Conservation (phyloP, 176 grass and related monocot species). For the Phoenix roebelenii region DNA sequence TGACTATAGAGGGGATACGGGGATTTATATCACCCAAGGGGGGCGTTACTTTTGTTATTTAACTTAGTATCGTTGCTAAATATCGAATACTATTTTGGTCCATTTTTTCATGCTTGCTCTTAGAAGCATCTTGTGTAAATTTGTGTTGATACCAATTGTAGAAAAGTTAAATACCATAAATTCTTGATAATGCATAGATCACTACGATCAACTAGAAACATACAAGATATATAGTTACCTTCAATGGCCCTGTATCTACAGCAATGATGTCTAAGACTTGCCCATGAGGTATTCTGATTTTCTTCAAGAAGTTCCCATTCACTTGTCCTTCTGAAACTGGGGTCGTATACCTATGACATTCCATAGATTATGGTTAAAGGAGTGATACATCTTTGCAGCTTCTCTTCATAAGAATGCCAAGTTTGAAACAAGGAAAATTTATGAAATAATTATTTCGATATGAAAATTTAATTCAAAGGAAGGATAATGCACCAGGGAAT, state of each 20-base stretch:
- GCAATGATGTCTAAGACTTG: conserved; percentile 54
- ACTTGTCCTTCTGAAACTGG: conserved; percentile 29
- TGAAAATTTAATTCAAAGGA: background rate
- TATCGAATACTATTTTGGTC: too few species aligned
- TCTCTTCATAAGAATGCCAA: background rate
- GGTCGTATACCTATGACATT: conserved; percentile 55
- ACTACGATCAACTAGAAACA: background rate
- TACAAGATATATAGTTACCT: conserved; percentile 31
- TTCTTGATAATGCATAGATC: background rate
- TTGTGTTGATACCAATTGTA: too few species aligned
- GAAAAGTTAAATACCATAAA: background rate
- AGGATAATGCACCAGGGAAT: conserved; percentile 53
- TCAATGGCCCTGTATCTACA: conserved; percentile 50
- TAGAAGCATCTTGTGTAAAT: too few species aligned
- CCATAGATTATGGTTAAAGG: background rate
- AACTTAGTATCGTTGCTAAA: too few species aligned
- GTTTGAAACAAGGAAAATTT: background rate
- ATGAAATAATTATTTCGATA: background rate
- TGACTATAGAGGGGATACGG: too few species aligned
- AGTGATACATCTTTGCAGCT: background rate
- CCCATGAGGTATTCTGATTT: conserved; percentile 44
- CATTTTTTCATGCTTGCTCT: too few species aligned
- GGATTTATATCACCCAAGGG: too few species aligned
- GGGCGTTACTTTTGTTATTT: too few species aligned
- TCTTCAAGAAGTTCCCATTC: conserved; percentile 58